A percentile compares a stretch with the other conserved stretches of the same genome.
These are phyloP conservation scores for Tuber calosporum DNA, from an alignment of 495 filamentous ascomycete genomes.

Conservation along the genomic window DNA sequence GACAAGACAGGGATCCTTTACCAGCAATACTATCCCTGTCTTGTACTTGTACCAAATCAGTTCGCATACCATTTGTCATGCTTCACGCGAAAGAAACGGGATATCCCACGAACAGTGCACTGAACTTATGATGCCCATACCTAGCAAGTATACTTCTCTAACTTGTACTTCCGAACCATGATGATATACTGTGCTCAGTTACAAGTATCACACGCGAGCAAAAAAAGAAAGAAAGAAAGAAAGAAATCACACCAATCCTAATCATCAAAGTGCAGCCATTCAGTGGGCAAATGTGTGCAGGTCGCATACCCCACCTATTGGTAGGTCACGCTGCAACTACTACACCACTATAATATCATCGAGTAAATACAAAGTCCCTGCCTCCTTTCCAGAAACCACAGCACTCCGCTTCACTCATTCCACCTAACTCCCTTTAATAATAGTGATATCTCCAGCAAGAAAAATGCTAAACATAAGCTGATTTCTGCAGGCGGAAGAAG, in stretches of 20 bases:
- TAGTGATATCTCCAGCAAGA: not conserved
- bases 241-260: slow-evolving; percentile 20
- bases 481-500: not conserved
- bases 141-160: too few relatives aligned
- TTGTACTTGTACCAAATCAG: too few relatives aligned
- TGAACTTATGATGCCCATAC: too few relatives aligned
- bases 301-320: not conserved
- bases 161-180: too few relatives aligned
- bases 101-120: too few relatives aligned
- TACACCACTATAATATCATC: not conserved
- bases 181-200: too few relatives aligned
- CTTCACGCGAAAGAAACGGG: too few relatives aligned
- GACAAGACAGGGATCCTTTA: too few relatives aligned
- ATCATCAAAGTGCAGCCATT: slow-evolving; percentile 36
- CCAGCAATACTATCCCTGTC: too few relatives aligned
- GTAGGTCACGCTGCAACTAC: not conserved
- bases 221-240: slow-evolving; percentile 5
- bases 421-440: not conserved
- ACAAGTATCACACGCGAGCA: not conserved
- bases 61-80: too few relatives aligned
- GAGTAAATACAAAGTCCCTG: not conserved
- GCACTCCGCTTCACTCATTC: not conserved
- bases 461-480: not conserved
- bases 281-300: not conserved
- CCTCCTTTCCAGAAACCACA: not conserved